Base-by-base conservation (phyloP, 2,329 filamentous ascomycete genomes). In the Scytalidium lignicola region DNA sequence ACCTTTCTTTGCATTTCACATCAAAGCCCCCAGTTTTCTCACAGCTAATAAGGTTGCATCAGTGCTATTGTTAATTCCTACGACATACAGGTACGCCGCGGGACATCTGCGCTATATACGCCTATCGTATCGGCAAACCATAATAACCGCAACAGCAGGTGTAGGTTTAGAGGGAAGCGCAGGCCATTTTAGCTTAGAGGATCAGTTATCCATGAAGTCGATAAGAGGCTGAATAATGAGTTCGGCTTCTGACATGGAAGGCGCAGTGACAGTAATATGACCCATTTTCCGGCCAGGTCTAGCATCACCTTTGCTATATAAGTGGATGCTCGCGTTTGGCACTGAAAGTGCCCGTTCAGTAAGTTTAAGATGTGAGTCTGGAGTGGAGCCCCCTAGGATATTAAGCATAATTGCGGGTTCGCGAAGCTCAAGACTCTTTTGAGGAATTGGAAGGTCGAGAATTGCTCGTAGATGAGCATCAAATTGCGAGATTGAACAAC, bases 201-300 rank as follows among this genome's bases (percentile, higher is more conserved):
- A 37, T n/a, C 15, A 13, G 12, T 66, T 62, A 58, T 87, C 79
- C 20, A 82, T 79, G 46, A 79, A 70, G 41, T 83, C 71, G 51
- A 95, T 80, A 19, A 96, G 76, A 2, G 83, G 83, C 46, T 86
- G 80, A 32, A 86, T 80, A 13, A 84, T 77, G 15, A 76, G 73
- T 63, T 87, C 80, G n/a, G 86, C 82, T 59, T 84, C 76, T 32
- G 78, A 71, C 63, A 91, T 82, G 0, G 80, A 82, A 12, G 79
- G 74, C 1, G 83, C 83, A 1, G 88, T 87, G 32, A 95, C 71
- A 1, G 91, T 97, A 58, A 99, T 82, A 67, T 99, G 93, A 10
- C 92, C 92, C 72, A 97, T 97, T 69, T 97, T 99, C 42, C 93
- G 85, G 28, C 89, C 86, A 3, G 88, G 89, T 59, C 90, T 88